Conservation (phyloP, 345 rosid species). For the Brassica napus region DNA sequence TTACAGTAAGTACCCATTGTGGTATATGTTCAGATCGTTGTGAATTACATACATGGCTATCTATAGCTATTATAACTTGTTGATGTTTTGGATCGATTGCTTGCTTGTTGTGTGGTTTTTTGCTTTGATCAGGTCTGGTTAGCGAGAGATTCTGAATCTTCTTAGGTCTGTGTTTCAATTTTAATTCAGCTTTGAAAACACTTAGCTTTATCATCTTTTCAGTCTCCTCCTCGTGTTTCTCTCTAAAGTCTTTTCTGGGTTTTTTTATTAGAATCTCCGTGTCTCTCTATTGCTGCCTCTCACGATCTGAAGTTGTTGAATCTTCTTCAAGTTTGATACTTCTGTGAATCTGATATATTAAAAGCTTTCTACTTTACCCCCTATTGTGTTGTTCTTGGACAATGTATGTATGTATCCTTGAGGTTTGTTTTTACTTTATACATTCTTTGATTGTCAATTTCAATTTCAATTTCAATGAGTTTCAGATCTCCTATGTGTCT, state of each 20-base stretch:
- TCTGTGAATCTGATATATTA: neutral
- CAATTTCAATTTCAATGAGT: neutral
- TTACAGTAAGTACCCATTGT: neutral
- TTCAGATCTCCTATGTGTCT: conserved; percentile 27
- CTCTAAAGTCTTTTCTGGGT: neutral
- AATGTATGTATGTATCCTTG: neutral
- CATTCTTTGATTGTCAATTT: neutral
- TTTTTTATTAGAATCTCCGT: neutral
- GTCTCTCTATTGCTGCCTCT: neutral
- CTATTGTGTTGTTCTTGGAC: neutral
- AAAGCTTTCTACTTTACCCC: neutral
- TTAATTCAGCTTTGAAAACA: neutral
- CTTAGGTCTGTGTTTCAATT: neutral
- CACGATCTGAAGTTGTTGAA: neutral
- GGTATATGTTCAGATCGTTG: neutral
- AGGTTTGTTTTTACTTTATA: neutral
- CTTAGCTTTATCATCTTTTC: neutral
- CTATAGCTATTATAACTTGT: neutral
- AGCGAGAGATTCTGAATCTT: neutral
- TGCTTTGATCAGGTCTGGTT: neutral
- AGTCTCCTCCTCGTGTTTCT: neutral
- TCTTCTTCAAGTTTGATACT: neutral
- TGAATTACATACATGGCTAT: neutral
- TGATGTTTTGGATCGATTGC: neutral
- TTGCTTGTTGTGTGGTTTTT: neutral